These are phyloP conservation scores for Ploettnerulaceae sp. DNA, from an alignment of 2,329 filamentous ascomycete genomes.

Conservation along the genomic window DNA sequence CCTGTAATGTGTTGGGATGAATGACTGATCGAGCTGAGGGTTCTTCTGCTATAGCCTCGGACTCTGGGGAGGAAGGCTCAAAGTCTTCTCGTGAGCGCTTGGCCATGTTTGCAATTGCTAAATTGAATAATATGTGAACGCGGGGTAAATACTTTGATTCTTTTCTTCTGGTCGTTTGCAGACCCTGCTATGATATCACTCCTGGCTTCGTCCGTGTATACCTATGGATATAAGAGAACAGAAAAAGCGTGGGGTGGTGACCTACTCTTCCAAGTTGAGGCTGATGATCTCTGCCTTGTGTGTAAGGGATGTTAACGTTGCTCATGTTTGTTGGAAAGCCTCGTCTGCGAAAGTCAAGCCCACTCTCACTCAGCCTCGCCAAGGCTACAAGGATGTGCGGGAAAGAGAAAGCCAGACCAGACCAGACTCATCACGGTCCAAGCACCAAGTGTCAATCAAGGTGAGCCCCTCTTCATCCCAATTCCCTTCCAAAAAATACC, in stretches of 20 bases:
- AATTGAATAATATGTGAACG: slow-evolving; percentile 19
- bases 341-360: too few species aligned
- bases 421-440: neutral
- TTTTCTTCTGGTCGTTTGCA: slow-evolving; percentile 7
- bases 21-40: slow-evolving; percentile 24
- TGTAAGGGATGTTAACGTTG: too few species aligned
- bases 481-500: neutral
- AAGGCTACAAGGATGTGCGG: neutral
- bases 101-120: slow-evolving; percentile 43
- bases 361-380: slow-evolving; percentile 6
- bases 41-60: slow-evolving; percentile 21
- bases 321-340: too few species aligned
- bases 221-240: neutral
- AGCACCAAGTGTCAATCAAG: neutral
- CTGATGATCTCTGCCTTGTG: too few species aligned
- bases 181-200: slow-evolving; percentile 9
- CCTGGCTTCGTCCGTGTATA: neutral
- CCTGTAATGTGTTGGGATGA: slow-evolving; percentile 25
- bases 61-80: slow-evolving; percentile 38
- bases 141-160: slow-evolving; percentile 35
- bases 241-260: too few species aligned
- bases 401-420: neutral
- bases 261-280: too few species aligned
- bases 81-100: slow-evolving; percentile 56
- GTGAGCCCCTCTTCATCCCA: neutral